Conservation (phyloP, 2,329 filamentous ascomycete species). For the Xylariomycetidae sp. region DNA sequence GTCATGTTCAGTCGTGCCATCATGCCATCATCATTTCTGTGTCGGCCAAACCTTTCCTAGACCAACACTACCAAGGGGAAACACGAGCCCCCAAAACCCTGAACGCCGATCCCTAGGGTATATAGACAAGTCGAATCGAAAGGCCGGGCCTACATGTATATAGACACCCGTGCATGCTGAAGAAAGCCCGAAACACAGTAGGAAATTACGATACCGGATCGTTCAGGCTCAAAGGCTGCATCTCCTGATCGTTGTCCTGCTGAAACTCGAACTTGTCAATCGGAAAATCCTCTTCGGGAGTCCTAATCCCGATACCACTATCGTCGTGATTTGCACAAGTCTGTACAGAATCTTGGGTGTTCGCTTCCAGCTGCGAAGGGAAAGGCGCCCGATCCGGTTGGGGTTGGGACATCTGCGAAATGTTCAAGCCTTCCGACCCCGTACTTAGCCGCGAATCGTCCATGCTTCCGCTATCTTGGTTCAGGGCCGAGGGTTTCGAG, state of each 20-base stretch:
- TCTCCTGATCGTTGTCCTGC: slow-evolving; percentile 29
- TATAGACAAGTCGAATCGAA: slow-evolving; percentile 5
- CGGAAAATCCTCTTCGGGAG: slow-evolving; percentile 60
- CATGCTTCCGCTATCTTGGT: no score
- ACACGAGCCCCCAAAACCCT: background rate
- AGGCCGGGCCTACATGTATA: background rate
- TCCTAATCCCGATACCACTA: slow-evolving; percentile 69
- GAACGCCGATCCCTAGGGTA: slow-evolving; percentile 10
- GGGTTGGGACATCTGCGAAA: slow-evolving; percentile 40
- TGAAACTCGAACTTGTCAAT: slow-evolving; percentile 54
- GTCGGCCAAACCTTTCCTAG: slow-evolving; percentile 1
- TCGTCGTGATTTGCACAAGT: slow-evolving; percentile 56
- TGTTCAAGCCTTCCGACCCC: slow-evolving; percentile 39
- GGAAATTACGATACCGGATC: slow-evolving; percentile 5
- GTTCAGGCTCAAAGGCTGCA: slow-evolving; percentile 22
- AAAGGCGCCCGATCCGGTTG: slow-evolving; percentile 49
- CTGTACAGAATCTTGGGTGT: slow-evolving; percentile 41
- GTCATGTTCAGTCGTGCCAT: slow-evolving; percentile 21
- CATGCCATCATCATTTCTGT: slow-evolving; percentile 20
- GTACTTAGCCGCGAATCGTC: slow-evolving; percentile 35
- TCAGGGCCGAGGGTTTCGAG: slow-evolving; percentile 29
- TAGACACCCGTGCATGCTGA: background rate
- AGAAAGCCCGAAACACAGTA: background rate
- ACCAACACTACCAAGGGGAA: no score
- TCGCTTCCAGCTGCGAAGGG: slow-evolving; percentile 35